phyloP scores from a whole-genome alignment of 208 protist species.

The Trypanosoma conorhini region DNA sequence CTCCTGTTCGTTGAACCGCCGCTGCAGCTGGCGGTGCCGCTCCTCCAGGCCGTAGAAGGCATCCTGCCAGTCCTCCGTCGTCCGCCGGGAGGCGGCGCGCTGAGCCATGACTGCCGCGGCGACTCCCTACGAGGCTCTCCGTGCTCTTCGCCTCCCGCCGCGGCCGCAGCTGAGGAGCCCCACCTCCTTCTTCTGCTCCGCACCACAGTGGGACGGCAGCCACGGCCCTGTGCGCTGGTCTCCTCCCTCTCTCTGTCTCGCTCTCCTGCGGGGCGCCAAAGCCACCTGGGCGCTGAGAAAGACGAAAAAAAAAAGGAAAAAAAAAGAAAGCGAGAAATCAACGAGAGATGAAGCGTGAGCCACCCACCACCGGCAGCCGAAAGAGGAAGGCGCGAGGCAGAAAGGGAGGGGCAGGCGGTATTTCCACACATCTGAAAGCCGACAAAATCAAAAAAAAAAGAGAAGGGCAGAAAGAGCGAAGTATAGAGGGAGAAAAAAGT shows the following conservation, averaged over 20 bases:
- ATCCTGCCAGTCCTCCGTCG: conserved; percentile 76
- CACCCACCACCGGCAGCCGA: neutral
- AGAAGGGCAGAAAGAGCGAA: too few species aligned
- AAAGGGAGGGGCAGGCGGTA: too few species aligned
- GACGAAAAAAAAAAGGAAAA: neutral
- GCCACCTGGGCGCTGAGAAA: neutral
- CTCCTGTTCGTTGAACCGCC: conserved; percentile 63
- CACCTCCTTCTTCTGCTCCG: neutral
- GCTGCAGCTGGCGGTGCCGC: conserved; percentile 77
- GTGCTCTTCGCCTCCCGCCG: neutral
- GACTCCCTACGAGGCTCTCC: neutral
- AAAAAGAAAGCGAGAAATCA: neutral
- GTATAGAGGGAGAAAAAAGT: too few species aligned
- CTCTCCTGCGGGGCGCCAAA: neutral
- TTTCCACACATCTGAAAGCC: too few species aligned
- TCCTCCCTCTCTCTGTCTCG: neutral
- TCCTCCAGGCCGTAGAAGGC: conserved; percentile 77
- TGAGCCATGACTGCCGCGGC: conserved; percentile 8
- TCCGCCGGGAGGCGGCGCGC: conserved; percentile 2
- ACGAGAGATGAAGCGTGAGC: neutral
- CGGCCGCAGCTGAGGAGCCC: neutral
- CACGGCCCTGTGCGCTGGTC: neutral
- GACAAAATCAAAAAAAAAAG: too few species aligned
- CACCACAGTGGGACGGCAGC: neutral
- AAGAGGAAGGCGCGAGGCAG: neutral